These are phyloP conservation scores for Aspergillus brunneoviolaceus DNA, from an alignment of 2,329 filamentous ascomycete species.

Conservation along the genomic window DNA sequence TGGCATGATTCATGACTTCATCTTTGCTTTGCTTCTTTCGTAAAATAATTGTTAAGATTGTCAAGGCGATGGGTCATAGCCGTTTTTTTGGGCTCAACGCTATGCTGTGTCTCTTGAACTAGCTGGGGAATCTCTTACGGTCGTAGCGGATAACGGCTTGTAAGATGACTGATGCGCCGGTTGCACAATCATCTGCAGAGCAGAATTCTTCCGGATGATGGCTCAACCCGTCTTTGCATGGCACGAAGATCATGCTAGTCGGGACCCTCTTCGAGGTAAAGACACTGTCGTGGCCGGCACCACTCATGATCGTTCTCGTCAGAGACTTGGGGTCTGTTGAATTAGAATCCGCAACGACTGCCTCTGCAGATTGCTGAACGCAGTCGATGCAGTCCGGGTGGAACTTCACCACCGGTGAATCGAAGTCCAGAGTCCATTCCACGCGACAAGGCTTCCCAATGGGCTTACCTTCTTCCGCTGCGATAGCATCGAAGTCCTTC, in stretches of 20 bases:
- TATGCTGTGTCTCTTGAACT: neutral
- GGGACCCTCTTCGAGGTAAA: conserved; percentile 60
- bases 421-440: conserved; percentile 61
- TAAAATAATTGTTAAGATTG: too few relatives aligned
- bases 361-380: conserved; percentile 60
- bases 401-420: conserved; percentile 62
- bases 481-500: conserved; percentile 60
- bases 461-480: conserved; percentile 55
- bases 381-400: conserved; percentile 66
- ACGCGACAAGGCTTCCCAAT: conserved; percentile 55
- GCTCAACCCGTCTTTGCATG: conserved; percentile 62
- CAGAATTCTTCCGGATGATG: conserved; percentile 65
- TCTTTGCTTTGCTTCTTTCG: neutral
- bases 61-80: too few relatives aligned
- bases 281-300: conserved; percentile 66
- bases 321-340: conserved; percentile 41
- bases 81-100: too few relatives aligned
- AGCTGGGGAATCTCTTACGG: conserved; percentile 41
- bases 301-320: conserved; percentile 57
- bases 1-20: conserved; percentile 33
- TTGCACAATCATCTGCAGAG: conserved; percentile 58
- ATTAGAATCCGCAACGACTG: conserved; percentile 55
- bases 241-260: conserved; percentile 67
- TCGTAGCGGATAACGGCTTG: conserved; percentile 38
- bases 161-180: conserved; percentile 49